Base-by-base conservation (phyloP, 306 rosid species). In the Rosa rugosa region DNA sequence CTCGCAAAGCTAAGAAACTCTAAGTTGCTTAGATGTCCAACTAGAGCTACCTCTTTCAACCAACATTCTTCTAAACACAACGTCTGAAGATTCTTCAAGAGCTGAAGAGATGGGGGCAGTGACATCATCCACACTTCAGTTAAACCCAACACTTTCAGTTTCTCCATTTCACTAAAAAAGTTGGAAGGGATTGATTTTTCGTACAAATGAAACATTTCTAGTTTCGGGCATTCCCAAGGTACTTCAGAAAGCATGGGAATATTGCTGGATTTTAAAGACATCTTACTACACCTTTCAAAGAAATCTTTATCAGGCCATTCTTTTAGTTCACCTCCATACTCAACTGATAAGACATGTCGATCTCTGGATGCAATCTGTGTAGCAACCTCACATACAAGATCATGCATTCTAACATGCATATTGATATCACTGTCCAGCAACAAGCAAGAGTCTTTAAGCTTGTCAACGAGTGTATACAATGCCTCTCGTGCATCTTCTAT, bases 381-480 rank as follows among this genome's bases (percentile, higher is more conserved):
- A 27, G 27, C 27, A 27, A 27, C 27, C 27, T 27, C 27, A 27
- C 27, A 27, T 27, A 27, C 27, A 1, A 27, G 27, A 27, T 27
- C 27, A 27, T 27, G 27, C 27, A 27, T 27, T 27, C 27, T 27
- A 27, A 27, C 27, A 27, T 27, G 27, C 27, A 27, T 27, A 27
- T 6, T 5, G 3, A 3, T 51, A 51, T 51, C 57, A 51, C 57
- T 51, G 0, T 17, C 22, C 57, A 51, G 22, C 57, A 51, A 47
- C 53, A 47, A 47, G 18, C 53, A 47, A 13, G 53, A 51, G 17
- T 51, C 57, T 6, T 16, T 78, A n/a, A 83, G 79, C 25, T 67
- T 75, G 34, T 45, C 65, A 44, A 83, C 76, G 41, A 78, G 42
- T 31, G 75, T 72, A 56, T 27, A 11, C n/a, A 73, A 42, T 46